Evolutionary conservation across 345 rosid genomes (phyloP).

Genomic region (Aurinia saxatilis): DNA sequence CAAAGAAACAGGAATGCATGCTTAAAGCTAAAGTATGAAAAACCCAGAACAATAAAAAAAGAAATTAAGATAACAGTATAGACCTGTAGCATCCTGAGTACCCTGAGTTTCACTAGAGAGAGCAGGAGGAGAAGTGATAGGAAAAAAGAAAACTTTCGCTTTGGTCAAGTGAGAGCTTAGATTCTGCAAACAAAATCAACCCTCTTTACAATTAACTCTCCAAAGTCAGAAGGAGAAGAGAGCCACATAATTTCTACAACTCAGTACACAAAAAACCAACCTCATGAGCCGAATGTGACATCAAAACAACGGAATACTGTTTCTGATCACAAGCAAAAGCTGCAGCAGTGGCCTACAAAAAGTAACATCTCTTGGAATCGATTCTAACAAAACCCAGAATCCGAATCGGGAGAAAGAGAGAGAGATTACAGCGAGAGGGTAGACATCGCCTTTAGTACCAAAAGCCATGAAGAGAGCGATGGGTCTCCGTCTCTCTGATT

Average conservation of each 20-base stretch:
- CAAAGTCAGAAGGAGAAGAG: neutral
- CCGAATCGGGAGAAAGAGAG: neutral
- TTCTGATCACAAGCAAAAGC: conserved; percentile 59
- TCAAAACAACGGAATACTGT: conserved; percentile 46
- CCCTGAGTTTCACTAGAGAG: conserved; percentile 33
- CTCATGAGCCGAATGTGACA: conserved; percentile 76
- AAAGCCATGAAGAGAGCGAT: conserved; percentile 77
- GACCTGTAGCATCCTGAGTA: conserved; percentile 29
- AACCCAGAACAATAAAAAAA: neutral
- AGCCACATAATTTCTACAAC: conserved; percentile 7
- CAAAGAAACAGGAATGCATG: too few species aligned
- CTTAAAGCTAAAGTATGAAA: too few species aligned
- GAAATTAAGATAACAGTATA: neutral
- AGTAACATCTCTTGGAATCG: neutral
- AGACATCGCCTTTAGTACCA: conserved; percentile 81
- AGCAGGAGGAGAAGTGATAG: conserved; percentile 68
- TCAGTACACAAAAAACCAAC: conserved; percentile 21
- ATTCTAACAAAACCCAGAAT: neutral
- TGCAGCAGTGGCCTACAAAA: conserved; percentile 64
- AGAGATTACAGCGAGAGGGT: conserved; percentile 61
- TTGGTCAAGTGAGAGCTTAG: conserved; percentile 44
- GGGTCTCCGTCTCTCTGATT: conserved; percentile 32
- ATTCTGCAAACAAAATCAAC: conserved; percentile 33
- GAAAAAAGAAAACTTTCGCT: conserved; percentile 32
- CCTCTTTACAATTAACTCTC: neutral